phyloP scores from a whole-genome alignment of 495 filamentous ascomycete genomes.

The Penicillium crystallinum region DNA sequence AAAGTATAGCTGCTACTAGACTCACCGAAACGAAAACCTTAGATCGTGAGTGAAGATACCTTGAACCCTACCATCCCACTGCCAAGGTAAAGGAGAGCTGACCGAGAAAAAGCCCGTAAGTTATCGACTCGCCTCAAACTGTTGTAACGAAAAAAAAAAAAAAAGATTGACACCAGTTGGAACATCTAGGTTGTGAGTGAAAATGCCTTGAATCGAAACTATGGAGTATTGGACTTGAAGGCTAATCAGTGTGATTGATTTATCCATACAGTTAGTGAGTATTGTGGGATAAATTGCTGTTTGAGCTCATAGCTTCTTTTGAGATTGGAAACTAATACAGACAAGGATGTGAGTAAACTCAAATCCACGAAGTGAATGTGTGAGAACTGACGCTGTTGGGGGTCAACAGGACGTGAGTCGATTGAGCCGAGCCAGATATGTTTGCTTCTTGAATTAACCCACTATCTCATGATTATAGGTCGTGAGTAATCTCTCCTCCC shows the following conservation, averaged over 20 bases:
- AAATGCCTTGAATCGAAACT: not conserved
- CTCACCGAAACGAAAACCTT: not conserved
- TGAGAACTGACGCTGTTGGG: not conserved
- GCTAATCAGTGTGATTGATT: not conserved
- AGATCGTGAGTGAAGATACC: not conserved
- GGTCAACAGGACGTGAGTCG: not conserved
- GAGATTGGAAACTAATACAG: not conserved
- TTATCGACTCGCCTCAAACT: not conserved
- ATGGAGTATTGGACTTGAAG: not conserved
- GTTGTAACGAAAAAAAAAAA: rapidly evolving
- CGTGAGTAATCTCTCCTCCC: not conserved
- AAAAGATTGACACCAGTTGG: not conserved
- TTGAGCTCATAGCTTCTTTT: no score
- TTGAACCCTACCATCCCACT: not conserved
- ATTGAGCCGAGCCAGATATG: no score
- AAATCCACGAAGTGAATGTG: not conserved
- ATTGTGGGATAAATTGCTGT: not conserved
- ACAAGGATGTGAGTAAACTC: not conserved
- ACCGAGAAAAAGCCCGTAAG: not conserved
- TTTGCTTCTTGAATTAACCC: not conserved
- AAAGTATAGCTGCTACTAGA: not conserved
- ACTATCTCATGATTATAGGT: not conserved
- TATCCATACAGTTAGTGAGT: not conserved
- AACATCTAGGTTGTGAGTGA: not conserved
- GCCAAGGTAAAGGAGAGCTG: not conserved